Percentiles rank a stretch among this genome's conserved stretches.
Conservation (phyloP, 352 stramenopile species). For the Pythium aquatile region DNA sequence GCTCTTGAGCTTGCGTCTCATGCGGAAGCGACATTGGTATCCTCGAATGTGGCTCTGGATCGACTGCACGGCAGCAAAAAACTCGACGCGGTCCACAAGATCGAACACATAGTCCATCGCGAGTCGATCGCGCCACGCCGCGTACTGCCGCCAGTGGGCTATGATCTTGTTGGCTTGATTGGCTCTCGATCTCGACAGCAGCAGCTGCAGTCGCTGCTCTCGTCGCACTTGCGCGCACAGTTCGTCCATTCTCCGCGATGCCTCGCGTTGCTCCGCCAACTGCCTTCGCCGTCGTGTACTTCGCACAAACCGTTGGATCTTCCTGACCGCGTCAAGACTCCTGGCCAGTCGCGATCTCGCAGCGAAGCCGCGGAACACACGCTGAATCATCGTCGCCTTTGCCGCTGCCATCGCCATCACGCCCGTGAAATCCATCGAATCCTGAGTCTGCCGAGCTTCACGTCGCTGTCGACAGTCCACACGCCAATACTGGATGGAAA, state of each 20-base stretch:
- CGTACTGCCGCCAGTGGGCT: constrained; percentile 32
- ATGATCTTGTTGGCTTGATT: constrained; percentile 32
- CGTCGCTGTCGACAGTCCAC: constrained; percentile 1
- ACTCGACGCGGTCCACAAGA: constrained; percentile 52
- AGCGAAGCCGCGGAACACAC: constrained; percentile 20
- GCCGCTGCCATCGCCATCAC: constrained; percentile 15
- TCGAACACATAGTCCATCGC: constrained; percentile 21
- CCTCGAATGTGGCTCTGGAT: constrained; percentile 45
- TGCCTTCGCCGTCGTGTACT: constrained; percentile 3
- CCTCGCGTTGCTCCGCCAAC: not conserved
- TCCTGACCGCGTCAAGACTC: constrained; percentile 17
- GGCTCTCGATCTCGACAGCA: constrained; percentile 2
- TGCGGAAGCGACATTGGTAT: constrained; percentile 41
- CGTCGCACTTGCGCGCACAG: constrained; percentile 9
- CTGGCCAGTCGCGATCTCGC: not conserved
- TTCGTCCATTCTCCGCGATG: constrained; percentile 24
- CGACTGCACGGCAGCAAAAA: constrained; percentile 34
- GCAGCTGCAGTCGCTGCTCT: constrained; percentile 11
- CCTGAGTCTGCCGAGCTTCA: constrained; percentile 2
- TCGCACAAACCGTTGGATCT: constrained; percentile 33
- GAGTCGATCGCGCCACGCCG: constrained; percentile 29
- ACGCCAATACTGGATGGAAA: constrained; percentile 14
- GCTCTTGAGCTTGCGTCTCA: constrained; percentile 28
- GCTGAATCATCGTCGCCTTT: constrained; percentile 40
- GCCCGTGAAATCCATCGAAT: constrained; percentile 22